Evolutionary conservation across 2,329 filamentous ascomycete genomes (phyloP).

Genomic region (Tolypocladium inflatum): DNA sequence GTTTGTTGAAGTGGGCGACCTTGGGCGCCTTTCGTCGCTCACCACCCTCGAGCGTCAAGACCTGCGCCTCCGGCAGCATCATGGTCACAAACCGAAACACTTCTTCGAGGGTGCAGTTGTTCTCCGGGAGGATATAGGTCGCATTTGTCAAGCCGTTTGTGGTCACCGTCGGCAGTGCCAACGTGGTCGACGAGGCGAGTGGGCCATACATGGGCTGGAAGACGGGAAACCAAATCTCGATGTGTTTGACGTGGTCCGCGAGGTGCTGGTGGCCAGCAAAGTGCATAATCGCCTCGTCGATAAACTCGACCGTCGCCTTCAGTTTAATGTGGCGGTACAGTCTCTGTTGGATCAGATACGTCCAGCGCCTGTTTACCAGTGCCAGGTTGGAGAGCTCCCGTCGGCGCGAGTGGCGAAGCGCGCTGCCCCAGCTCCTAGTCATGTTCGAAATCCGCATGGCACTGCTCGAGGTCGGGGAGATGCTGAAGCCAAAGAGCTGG

Average conservation of each 20-base stretch:
- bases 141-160: constrained; percentile 46
- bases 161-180: constrained; percentile 41
- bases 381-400: constrained; percentile 59
- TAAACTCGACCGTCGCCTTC: constrained; percentile 57
- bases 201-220: constrained; percentile 49
- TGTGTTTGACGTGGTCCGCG: constrained; percentile 55
- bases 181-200: constrained; percentile 29
- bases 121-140: constrained; percentile 48
- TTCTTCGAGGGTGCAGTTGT: constrained; percentile 62
- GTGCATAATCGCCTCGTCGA: constrained; percentile 50
- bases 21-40: constrained; percentile 67
- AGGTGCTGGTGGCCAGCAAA: constrained; percentile 51
- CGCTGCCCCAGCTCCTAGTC: constrained; percentile 53
- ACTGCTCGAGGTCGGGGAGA: constrained; percentile 49
- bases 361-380: constrained; percentile 54
- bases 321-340: constrained; percentile 70
- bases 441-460: constrained; percentile 43
- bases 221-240: constrained; percentile 71
- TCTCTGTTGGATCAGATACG: constrained; percentile 57
- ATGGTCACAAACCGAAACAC: constrained; percentile 54
- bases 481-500: constrained; percentile 59
- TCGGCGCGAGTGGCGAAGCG: constrained; percentile 55
- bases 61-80: constrained; percentile 50
- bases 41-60: constrained; percentile 67
- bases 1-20: constrained; percentile 32